phyloP scores from a whole-genome alignment of 1,284 basidiomycete species.

The Filobasidium uniguttulatum region DNA sequence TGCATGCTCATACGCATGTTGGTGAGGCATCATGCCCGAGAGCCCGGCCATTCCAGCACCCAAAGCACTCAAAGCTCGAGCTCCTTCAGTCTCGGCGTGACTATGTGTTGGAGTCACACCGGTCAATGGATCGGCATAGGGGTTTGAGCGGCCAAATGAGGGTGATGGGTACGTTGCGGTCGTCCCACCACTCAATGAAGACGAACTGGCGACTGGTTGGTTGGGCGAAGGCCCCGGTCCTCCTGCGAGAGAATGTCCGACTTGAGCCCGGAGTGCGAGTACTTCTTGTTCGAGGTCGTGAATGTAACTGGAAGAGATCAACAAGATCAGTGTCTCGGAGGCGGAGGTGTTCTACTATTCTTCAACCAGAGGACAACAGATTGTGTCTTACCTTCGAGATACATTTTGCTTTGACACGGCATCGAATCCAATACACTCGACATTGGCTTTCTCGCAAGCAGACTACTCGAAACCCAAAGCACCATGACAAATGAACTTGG shows the following conservation, averaged over 20 bases:
- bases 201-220: too few relatives aligned
- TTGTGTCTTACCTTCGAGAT: constrained; percentile 34
- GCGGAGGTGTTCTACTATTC: neutral
- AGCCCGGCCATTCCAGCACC: too few relatives aligned
- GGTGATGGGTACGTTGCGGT: too few relatives aligned
- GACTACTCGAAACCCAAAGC: constrained; percentile 2
- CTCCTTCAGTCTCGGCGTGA: constrained; percentile 2
- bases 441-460: constrained; percentile 34
- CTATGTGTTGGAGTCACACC: too few relatives aligned
- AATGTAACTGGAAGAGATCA: constrained; percentile 35
- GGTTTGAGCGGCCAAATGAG: too few relatives aligned
- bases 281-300: constrained; percentile 38
- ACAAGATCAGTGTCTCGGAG: neutral
- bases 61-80: neutral
- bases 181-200: too few relatives aligned
- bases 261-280: constrained; percentile 30
- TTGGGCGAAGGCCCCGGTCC: neutral
- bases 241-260: constrained; percentile 16
- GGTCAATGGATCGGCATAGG: too few relatives aligned
- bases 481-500: neutral
- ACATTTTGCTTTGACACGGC: constrained; percentile 39
- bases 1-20: too few relatives aligned
- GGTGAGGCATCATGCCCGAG: too few relatives aligned
- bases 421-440: constrained; percentile 40
- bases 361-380: neutral